Conservation (phyloP, 306 rosid genomes). For the Castanea crenata region DNA sequence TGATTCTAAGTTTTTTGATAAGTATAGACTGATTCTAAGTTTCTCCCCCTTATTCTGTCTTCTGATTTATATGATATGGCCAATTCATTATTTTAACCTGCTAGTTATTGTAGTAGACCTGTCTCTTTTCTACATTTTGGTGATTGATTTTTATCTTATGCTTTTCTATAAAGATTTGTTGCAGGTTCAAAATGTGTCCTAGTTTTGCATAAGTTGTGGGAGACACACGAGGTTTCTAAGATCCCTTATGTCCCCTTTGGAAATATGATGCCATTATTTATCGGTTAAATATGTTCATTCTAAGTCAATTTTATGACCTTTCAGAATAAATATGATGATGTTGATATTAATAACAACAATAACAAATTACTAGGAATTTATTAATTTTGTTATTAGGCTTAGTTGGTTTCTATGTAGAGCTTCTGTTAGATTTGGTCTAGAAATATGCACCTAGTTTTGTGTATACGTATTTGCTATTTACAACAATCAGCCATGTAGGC, state of each 20-base stretch:
- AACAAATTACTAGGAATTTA: neutral
- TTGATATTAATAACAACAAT: too few species aligned
- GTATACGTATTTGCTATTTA: neutral
- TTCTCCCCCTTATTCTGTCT: neutral
- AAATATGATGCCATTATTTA: neutral
- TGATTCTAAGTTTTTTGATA: neutral
- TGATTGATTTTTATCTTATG: neutral
- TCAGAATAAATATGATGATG: too few species aligned
- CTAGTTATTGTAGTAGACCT: slow-evolving; percentile 1
- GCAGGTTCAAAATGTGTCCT: neutral
- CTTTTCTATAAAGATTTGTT: neutral
- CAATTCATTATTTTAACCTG: neutral
- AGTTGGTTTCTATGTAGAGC: neutral
- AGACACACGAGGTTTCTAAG: neutral
- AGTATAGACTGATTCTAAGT: neutral
- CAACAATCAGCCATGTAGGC: neutral
- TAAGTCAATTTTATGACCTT: too few species aligned
- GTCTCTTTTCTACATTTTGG: neutral
- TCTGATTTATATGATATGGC: neutral
- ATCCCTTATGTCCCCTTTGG: neutral
- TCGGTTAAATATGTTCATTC: too few species aligned
- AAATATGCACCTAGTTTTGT: neutral
- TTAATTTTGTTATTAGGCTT: neutral
- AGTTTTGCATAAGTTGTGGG: neutral
- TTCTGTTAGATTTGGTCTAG: neutral